Evolutionary conservation across 495 filamentous ascomycete species (phyloP), one percentile per base, ranked within the genome.

Genomic region (Penicillium angulare): DNA sequence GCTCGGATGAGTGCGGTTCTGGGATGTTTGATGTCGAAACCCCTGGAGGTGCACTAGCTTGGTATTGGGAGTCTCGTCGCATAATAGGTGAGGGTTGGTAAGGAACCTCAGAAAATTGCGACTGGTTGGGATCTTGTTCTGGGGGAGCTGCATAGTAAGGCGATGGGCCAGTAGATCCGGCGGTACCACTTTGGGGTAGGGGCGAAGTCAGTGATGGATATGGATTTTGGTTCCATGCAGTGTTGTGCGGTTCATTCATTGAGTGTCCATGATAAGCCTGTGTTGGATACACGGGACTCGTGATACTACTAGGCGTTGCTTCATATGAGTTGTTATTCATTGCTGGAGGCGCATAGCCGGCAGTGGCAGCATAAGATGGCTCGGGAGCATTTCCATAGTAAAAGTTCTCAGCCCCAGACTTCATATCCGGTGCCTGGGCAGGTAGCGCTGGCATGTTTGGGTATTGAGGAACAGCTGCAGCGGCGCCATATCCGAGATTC

Each of bases 381-480:
- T 86, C 86, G 12, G 77, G 66, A 15, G 77, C 64, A 56, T 86
- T 86, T 24, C 83, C 81, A 24, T 84, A 88, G 61, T 96, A 96
- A 62, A 84, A 96, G 66, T 77, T 90, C 55, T 96, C 91, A 18
- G 82, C 82, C 2, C 82, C 82, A 16, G 79, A 67, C 16, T 77
- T 67, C 39, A 63, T 60, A 54, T 71, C 77, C 5, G 74, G 61
- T 3, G 70, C 65, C 33, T 75, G 79, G 13, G 79, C 50, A 24
- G 84, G 74, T 53, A 92, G 73, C 6, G 78, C 76, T 15, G 88
- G 84, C 66, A 88, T 78, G 21, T 70, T 79, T 0, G 85, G 74
- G 29, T 76, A 68, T 24, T 81, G 71, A 51, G 85, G 78, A 35
- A 77, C 73, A 12, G 76, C 74, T 16, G 71, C 69, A 22, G 65